phyloP scores from a whole-genome alignment of 768 basidiomycete genomes.

The Tubosaeta brunneosetosa region DNA sequence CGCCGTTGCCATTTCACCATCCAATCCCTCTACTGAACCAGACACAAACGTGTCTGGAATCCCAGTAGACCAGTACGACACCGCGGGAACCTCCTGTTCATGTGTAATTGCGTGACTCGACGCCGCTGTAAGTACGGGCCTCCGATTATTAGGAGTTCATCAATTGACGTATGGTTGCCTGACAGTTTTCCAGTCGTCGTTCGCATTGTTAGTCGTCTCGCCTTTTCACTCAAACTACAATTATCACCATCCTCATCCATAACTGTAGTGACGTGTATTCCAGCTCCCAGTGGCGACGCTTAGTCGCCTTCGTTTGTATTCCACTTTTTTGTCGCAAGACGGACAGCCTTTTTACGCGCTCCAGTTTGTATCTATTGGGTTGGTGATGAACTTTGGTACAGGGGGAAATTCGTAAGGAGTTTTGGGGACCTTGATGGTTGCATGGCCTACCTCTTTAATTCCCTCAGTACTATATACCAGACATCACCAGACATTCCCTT shows the following conservation, averaged over 20 bases:
- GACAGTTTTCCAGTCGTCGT: neutral
- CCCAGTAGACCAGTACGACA: slow-evolving; percentile 16
- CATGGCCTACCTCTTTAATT: neutral
- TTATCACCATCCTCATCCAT: neutral
- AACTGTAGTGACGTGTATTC: slow-evolving; percentile 4
- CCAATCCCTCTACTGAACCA: neutral
- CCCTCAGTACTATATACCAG: slow-evolving; percentile 1
- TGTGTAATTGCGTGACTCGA: slow-evolving; percentile 19
- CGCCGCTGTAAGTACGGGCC: slow-evolving; percentile 12
- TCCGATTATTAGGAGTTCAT: neutral
- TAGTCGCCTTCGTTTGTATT: slow-evolving; percentile 17
- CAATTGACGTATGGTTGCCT: neutral
- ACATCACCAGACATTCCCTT: slow-evolving; percentile 7
- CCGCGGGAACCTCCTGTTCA: neutral
- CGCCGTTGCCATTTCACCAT: neutral
- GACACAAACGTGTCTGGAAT: slow-evolving; percentile 4
- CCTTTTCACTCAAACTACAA: too few species aligned
- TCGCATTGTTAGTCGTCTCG: neutral
- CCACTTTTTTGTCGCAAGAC: slow-evolving; percentile 11
- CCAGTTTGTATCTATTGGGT: slow-evolving; percentile 5
- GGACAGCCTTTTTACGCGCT: slow-evolving; percentile 8
- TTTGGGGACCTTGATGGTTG: slow-evolving; percentile 5
- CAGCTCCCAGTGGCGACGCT: slow-evolving; percentile 7
- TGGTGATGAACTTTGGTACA: neutral
- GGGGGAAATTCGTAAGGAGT: slow-evolving; percentile 4